Evolutionary conservation across 148 eudicot genomes (phyloP).

Genomic region (Fagopyrum esculentum): DNA sequence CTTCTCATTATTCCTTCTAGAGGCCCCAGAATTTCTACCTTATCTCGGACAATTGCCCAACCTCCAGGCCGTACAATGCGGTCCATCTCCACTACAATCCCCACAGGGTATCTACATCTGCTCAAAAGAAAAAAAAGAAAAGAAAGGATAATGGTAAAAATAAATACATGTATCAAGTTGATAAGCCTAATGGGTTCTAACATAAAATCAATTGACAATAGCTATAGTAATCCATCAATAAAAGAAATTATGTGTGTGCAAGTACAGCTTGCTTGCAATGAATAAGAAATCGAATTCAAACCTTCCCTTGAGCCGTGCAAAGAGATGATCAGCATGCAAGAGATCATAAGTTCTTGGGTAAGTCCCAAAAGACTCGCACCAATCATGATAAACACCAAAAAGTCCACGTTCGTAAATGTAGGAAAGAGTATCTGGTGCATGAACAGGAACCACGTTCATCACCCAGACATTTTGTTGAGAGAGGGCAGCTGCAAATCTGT

Average conservation of each 20-base stretch:
- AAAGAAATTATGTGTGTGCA: background rate
- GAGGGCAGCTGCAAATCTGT: conserved; percentile 96
- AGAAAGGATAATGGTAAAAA: background rate
- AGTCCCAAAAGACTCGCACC: conserved; percentile 95
- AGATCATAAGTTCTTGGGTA: conserved; percentile 97
- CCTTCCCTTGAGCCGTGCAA: conserved; percentile 92
- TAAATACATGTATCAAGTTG: background rate
- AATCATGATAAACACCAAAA: conserved; percentile 83
- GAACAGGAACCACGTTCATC: conserved; percentile 89
- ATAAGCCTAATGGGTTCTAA: too few relatives aligned
- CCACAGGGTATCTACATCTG: conserved; percentile 82
- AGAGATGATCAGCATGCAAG: conserved; percentile 92
- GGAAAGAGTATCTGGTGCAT: conserved; percentile 95
- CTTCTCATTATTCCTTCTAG: conserved; percentile 72
- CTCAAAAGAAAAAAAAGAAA: conserved; percentile 8
- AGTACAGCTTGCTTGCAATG: background rate
- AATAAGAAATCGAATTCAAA: conserved; percentile 14
- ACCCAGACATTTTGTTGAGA: conserved; percentile 76
- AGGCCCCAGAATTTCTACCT: conserved; percentile 63
- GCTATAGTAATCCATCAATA: background rate
- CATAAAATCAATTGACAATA: too few relatives aligned
- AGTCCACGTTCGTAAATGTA: conserved; percentile 88
- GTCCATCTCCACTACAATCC: conserved; percentile 86
- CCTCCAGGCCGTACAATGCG: conserved; percentile 75
- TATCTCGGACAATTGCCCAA: conserved; percentile 84